phyloP scores from a whole-genome alignment of 2,329 filamentous ascomycete species.

The Sporothrix dimorphospora region DNA sequence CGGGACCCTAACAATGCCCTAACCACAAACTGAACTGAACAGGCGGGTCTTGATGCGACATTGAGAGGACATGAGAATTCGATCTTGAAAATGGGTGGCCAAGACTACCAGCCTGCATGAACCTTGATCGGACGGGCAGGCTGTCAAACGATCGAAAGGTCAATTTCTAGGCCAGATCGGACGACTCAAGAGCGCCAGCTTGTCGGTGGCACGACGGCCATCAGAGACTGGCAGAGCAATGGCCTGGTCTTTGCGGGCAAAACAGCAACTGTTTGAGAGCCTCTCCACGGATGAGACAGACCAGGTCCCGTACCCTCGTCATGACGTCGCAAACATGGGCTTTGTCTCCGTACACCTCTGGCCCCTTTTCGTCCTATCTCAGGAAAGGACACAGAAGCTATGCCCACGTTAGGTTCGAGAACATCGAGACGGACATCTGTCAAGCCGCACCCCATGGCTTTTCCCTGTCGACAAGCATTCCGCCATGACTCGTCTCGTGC shows the following conservation, averaged over 20 bases:
- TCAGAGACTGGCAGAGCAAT: not conserved
- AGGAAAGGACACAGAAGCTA: not conserved
- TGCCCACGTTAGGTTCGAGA: not conserved
- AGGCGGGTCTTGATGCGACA: not conserved
- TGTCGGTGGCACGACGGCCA: not conserved
- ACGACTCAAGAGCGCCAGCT: not conserved
- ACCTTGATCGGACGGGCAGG: not conserved
- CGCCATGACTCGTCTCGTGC: not conserved
- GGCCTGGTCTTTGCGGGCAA: not conserved
- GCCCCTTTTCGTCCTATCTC: not conserved
- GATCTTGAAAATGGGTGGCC: not conserved
- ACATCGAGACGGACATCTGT: not conserved
- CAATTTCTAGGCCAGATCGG: not conserved
- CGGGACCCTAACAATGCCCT: not conserved
- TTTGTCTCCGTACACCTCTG: not conserved
- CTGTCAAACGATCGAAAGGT: not conserved
- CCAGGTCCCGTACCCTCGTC: slow-evolving; percentile 4
- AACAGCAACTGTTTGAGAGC: not conserved
- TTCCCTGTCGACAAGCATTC: not conserved
- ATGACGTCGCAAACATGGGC: not conserved
- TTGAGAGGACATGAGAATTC: not conserved
- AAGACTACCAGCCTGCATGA: not conserved
- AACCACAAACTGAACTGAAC: not conserved
- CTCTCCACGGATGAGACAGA: not conserved
- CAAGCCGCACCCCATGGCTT: no score